Percentiles rank a stretch among this genome's conserved stretches.
Evolutionary conservation across 169 alveolate genomes (phyloP).

Genomic region (Miamiensis avidus): DNA sequence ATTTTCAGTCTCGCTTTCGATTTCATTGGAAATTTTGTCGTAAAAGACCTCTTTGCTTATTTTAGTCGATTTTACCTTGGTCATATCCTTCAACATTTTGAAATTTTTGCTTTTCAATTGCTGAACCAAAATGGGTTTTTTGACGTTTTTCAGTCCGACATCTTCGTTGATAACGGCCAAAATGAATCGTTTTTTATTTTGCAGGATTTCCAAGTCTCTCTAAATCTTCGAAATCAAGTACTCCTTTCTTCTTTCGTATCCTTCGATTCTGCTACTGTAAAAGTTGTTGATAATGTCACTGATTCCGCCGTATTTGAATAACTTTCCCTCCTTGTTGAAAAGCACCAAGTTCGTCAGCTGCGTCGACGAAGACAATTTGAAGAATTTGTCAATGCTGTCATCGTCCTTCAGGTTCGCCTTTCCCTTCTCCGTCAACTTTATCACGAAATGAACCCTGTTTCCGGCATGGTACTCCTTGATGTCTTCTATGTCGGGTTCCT

Average conservation of each 20-base stretch:
- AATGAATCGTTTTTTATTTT: conserved; percentile 84
- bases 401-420: conserved; percentile 42
- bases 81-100: conserved; percentile 59
- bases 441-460: conserved; percentile 76
- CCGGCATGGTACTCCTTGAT: conserved; percentile 84
- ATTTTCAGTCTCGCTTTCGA: too few relatives aligned
- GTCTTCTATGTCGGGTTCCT: conserved; percentile 74
- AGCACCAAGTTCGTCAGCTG: conserved; percentile 78
- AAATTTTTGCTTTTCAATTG: conserved; percentile 60
- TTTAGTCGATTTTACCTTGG: conserved; percentile 46
- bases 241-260: conserved; percentile 81
- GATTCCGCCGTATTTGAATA: conserved; percentile 62
- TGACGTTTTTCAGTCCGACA: conserved; percentile 65
- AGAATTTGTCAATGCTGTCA: conserved; percentile 68
- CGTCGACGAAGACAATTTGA: conserved; percentile 67
- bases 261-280: conserved; percentile 67
- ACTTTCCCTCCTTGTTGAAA: conserved; percentile 69
- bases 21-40: too few relatives aligned
- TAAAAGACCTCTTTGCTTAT: neutral
- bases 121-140: conserved; percentile 61
- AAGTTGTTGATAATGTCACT: conserved; percentile 78
- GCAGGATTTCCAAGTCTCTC: conserved; percentile 69
- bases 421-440: conserved; percentile 44
- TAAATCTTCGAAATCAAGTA: conserved; percentile 69
- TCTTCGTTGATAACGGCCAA: conserved; percentile 74